Conservation (phyloP, 345 rosid genomes). For the Raphanus raphanistrum region DNA sequence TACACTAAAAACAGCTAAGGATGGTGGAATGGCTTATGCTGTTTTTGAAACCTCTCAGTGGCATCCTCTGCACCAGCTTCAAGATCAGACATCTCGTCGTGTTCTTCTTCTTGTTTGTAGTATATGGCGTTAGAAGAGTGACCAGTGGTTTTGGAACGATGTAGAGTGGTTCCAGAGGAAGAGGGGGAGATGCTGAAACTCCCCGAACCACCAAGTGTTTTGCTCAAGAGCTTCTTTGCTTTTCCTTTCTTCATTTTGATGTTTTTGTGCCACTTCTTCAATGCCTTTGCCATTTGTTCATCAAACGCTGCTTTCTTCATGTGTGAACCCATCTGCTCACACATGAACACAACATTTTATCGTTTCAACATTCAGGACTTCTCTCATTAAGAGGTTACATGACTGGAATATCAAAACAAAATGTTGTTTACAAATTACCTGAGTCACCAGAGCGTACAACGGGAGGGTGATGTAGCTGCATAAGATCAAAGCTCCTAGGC, state of each 20-base stretch:
- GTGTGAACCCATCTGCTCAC: conserved; percentile 61
- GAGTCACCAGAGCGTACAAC: conserved; percentile 80
- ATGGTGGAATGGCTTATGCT: background rate
- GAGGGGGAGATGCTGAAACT: conserved; percentile 36
- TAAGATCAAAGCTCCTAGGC: conserved; percentile 58
- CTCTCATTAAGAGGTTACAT: background rate
- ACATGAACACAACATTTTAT: conserved; percentile 1
- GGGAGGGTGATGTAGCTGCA: conserved; percentile 98
- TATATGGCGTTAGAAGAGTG: conserved; percentile 55
- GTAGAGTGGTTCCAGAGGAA: conserved; percentile 45
- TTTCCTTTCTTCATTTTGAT: conserved; percentile 59
- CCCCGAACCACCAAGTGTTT: conserved; percentile 49
- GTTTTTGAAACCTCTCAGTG: conserved; percentile 6
- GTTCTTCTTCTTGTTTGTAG: conserved; percentile 29
- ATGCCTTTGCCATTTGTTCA: conserved; percentile 91
- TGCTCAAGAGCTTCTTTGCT: conserved; percentile 40
- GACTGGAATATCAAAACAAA: background rate
- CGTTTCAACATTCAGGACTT: background rate
- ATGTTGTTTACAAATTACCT: conserved; percentile 48
- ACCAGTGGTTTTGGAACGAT: conserved; percentile 77
- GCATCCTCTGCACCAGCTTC: conserved; percentile 43
- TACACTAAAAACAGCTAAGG: conserved; percentile 7
- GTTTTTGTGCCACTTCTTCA: conserved; percentile 83
- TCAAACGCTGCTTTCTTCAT: conserved; percentile 92
- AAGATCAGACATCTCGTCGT: conserved; percentile 54